A percentile compares a stretch with the other conserved stretches of the same genome.
phyloP scores from a whole-genome alignment of 306 rosid genomes.

The Ormosia emarginata region DNA sequence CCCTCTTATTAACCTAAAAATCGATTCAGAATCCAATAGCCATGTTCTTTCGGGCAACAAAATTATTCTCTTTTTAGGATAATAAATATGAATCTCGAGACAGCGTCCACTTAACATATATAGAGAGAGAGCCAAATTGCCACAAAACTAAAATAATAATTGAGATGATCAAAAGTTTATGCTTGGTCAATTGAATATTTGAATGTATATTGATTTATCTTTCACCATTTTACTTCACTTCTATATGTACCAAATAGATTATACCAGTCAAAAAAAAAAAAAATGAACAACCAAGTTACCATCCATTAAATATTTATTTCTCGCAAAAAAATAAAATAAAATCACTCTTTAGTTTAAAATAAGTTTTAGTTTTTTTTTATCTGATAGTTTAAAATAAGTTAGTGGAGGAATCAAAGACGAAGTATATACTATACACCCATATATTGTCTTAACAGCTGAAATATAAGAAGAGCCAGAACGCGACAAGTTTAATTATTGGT shows the following conservation, averaged over 20 bases:
- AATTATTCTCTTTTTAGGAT: neutral
- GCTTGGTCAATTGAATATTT: too few relatives aligned
- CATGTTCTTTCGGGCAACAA: neutral
- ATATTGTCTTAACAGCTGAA: neutral
- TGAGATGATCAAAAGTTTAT: neutral
- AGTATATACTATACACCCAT: neutral
- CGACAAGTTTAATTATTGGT: conserved; percentile 9
- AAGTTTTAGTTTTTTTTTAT: too few relatives aligned
- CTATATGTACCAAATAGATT: neutral
- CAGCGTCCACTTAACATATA: neutral
- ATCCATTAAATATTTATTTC: neutral
- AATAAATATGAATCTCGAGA: neutral
- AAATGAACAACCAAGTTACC: neutral
- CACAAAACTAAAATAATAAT: neutral
- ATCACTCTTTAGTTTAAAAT: too few relatives aligned
- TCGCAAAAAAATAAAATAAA: neutral
- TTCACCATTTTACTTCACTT: neutral
- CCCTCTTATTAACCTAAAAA: neutral
- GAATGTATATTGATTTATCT: neutral
- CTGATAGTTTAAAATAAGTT: too few relatives aligned
- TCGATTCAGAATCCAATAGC: neutral
- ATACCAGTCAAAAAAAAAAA: too few relatives aligned
- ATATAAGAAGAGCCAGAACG: neutral
- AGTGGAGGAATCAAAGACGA: conserved; percentile 1
- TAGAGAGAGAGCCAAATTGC: neutral